A percentile compares a stretch with the other conserved stretches of the same genome.
Conservation (phyloP, 129 eudicot genomes). For the Pseudognaphalium luteoalbum region DNA sequence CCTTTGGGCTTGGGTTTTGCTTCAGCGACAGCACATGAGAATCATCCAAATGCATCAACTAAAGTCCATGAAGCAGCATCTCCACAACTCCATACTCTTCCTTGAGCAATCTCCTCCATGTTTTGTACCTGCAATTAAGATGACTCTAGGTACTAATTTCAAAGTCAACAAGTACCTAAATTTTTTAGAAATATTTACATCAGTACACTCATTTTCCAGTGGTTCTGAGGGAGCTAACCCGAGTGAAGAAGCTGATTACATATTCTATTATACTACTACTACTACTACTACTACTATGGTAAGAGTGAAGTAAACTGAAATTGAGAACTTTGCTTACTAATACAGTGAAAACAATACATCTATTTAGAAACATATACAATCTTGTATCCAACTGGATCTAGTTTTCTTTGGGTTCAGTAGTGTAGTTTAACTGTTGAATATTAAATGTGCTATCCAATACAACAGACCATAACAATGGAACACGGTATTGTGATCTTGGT, state of each 20-base stretch:
- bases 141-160: conserved; percentile 3
- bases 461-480: not conserved
- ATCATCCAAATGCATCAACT: conserved; percentile 92
- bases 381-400: not conserved
- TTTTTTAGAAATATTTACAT: not conserved
- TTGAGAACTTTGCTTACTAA: too few species aligned
- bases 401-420: not conserved
- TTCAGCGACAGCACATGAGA: conserved; percentile 83
- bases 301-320: too few species aligned
- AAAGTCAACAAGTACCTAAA: too few species aligned
- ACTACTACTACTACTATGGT: too few species aligned
- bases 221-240: too few species aligned
- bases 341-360: not conserved
- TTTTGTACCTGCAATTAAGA: conserved; percentile 15
- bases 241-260: too few species aligned
- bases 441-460: not conserved
- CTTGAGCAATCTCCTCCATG: conserved; percentile 31
- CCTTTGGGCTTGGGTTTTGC: conserved; percentile 91
- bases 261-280: too few species aligned
- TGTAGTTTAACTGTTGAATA: not conserved
- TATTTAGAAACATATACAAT: not conserved
- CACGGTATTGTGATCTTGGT: not conserved
- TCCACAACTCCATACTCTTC: conserved; percentile 41
- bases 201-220: too few species aligned
- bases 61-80: conserved; percentile 84